A percentile compares a stretch with the other conserved stretches of the same genome.
Evolutionary conservation across 2,329 filamentous ascomycete genomes (phyloP).

Genomic region (Ascochyta koolunga): DNA sequence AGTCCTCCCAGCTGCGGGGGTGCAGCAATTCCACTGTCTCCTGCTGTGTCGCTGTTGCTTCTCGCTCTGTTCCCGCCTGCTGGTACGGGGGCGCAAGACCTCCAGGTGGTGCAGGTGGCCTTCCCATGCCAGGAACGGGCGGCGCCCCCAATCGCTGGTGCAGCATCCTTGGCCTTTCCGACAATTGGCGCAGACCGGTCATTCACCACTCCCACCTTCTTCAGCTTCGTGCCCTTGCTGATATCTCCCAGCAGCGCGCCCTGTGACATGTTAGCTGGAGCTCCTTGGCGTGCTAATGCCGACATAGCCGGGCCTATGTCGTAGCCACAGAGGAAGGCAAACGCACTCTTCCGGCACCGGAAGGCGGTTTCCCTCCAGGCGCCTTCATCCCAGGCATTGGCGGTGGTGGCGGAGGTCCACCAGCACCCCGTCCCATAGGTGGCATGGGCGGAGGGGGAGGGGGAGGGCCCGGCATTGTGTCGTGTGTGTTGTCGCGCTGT

Average conservation of each 20-base stretch:
- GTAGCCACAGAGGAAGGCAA: not conserved
- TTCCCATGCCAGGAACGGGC: conserved; percentile 70
- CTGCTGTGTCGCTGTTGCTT: conserved; percentile 79
- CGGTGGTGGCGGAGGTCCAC: conserved; percentile 45
- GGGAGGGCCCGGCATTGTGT: conserved; percentile 43
- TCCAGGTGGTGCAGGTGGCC: conserved; percentile 61
- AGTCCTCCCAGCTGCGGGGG: conserved; percentile 83
- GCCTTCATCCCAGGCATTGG: conserved; percentile 46
- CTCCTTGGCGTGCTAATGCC: conserved; percentile 9
- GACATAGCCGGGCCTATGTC: not conserved
- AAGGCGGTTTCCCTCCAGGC: conserved; percentile 37
- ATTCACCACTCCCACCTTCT: conserved; percentile 82
- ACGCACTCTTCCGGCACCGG: conserved; percentile 46
- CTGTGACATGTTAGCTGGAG: conserved; percentile 56
- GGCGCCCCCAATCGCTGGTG: conserved; percentile 75
- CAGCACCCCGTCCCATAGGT: conserved; percentile 46
- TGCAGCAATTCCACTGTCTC: conserved; percentile 33
- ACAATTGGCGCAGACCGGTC: conserved; percentile 85
- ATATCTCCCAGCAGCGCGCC: conserved; percentile 89
- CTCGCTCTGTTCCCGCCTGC: conserved; percentile 61
- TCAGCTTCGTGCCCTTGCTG: conserved; percentile 76
- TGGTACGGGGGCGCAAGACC: conserved; percentile 75
- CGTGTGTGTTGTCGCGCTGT: conserved; percentile 17
- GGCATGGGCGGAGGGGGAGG: conserved; percentile 48
- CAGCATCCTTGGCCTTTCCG: conserved; percentile 62